Percentiles rank a stretch among this genome's conserved stretches.
Evolutionary conservation across 2,329 filamentous ascomycete genomes (phyloP).

Genomic region (Rachicladosporium sp.): DNA sequence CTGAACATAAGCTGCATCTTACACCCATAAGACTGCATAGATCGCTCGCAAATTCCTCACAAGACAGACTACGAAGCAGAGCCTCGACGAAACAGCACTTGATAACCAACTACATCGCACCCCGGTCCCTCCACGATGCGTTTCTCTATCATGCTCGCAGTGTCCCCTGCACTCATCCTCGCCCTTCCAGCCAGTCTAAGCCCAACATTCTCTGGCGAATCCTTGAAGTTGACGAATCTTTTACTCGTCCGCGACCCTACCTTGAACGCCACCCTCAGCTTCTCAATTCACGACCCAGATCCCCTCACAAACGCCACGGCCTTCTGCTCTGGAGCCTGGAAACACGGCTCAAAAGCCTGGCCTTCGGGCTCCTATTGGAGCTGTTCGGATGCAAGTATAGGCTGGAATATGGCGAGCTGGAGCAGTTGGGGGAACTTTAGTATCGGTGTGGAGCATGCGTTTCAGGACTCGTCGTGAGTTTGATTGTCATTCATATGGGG

Average conservation of each 20-base stretch:
- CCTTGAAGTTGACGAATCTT: constrained; percentile 13
- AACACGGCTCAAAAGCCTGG: constrained; percentile 9
- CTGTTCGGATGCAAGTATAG: constrained; percentile 14
- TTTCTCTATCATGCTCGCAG: constrained; percentile 1
- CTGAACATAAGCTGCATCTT: not conserved
- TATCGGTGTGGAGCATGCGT: constrained; percentile 16
- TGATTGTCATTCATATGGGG: not conserved
- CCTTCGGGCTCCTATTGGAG: constrained; percentile 12
- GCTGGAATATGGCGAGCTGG: constrained; percentile 15
- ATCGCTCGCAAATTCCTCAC: too few species aligned
- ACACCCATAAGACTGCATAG: too few species aligned
- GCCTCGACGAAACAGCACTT: not conserved
- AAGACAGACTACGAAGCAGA: not conserved
- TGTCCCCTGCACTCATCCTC: constrained; percentile 1
- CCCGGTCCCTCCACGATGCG: constrained; percentile 2
- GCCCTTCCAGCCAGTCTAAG: not conserved
- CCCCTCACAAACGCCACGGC: constrained; percentile 15
- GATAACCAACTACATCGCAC: not conserved
- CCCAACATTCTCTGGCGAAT: constrained; percentile 1
- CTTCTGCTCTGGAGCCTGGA: constrained; percentile 15
- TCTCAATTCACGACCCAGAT: constrained; percentile 19
- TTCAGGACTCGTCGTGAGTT: constrained; percentile 18
- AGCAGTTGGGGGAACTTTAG: constrained; percentile 11
- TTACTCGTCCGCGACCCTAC: constrained; percentile 8
- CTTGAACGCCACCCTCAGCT: constrained; percentile 15